Conservation (phyloP, 2,329 filamentous ascomycete genomes). For the Arthrobotrys conoides region DNA sequence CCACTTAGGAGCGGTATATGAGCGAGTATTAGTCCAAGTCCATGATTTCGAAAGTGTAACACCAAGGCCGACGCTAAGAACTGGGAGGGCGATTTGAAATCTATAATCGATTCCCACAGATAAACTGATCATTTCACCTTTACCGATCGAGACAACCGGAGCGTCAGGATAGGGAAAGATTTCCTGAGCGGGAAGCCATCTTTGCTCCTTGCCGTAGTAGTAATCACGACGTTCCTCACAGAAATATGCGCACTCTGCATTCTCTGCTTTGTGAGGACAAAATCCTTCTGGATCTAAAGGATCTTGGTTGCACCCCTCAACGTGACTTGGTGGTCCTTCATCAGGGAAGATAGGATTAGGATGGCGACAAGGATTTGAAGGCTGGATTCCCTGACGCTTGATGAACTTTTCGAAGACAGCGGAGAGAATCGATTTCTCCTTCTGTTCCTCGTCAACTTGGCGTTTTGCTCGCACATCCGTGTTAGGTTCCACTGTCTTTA, state of each 20-base stretch:
- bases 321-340: constrained; percentile 37
- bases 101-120: constrained; percentile 12
- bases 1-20: constrained; percentile 34
- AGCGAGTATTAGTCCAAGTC: constrained; percentile 31
- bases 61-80: constrained; percentile 21
- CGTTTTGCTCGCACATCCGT: too few relatives aligned
- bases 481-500: too few relatives aligned
- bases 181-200: constrained; percentile 42
- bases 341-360: constrained; percentile 55
- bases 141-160: constrained; percentile 22
- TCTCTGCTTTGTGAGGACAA: constrained; percentile 35
- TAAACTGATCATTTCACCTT: constrained; percentile 41
- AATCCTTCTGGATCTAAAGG: constrained; percentile 18
- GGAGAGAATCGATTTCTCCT: not conserved
- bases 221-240: constrained; percentile 46
- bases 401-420: constrained; percentile 10
- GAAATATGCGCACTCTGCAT: constrained; percentile 28
- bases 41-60: constrained; percentile 6
- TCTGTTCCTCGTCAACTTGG: too few relatives aligned
- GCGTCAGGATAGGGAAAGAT: constrained; percentile 55
- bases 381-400: constrained; percentile 22
- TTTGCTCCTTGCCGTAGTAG: constrained; percentile 50
- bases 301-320: constrained; percentile 43
- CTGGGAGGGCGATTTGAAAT: not conserved
- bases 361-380: constrained; percentile 43